phyloP scores from a whole-genome alignment of 768 basidiomycete genomes.

The Amanita fuliginea region DNA sequence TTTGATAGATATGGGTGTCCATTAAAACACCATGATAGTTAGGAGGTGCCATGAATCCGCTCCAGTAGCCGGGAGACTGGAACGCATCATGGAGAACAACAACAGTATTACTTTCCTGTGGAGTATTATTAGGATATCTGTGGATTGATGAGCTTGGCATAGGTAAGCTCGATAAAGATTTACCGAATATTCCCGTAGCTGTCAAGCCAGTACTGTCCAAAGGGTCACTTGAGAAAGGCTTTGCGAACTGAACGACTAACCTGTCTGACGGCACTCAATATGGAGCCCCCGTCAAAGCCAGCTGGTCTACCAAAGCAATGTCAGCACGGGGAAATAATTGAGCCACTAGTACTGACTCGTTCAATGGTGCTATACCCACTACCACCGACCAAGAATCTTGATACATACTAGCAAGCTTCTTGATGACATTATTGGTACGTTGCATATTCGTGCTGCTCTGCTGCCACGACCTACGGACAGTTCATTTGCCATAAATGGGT shows the following conservation, averaged over 20 bases:
- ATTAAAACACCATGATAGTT: conserved; percentile 56
- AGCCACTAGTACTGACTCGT: conserved; percentile 42
- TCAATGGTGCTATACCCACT: conserved; percentile 62
- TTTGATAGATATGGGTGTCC: conserved; percentile 74
- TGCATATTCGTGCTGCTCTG: conserved; percentile 51
- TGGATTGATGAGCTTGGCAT: conserved; percentile 9
- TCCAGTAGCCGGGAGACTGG: conserved; percentile 63
- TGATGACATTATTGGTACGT: conserved; percentile 58
- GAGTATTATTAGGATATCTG: conserved; percentile 24
- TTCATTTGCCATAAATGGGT: not conserved
- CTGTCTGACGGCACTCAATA: conserved; percentile 39
- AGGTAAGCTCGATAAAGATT: not conserved
- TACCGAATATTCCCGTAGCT: conserved; percentile 70
- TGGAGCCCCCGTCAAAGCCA: conserved; percentile 43
- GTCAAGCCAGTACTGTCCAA: conserved; percentile 55
- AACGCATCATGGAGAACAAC: conserved; percentile 73
- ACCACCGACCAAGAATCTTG: conserved; percentile 42
- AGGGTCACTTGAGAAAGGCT: conserved; percentile 4
- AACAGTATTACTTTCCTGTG: conserved; percentile 48
- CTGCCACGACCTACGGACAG: conserved; percentile 44
- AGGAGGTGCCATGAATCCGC: conserved; percentile 44
- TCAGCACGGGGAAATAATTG: not conserved
- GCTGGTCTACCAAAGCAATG: conserved; percentile 41
- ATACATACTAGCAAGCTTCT: conserved; percentile 50
- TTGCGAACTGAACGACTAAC: conserved; percentile 13